Base-by-base conservation (phyloP, 202 grass and related monocot species). In the Zoysia matrella region DNA sequence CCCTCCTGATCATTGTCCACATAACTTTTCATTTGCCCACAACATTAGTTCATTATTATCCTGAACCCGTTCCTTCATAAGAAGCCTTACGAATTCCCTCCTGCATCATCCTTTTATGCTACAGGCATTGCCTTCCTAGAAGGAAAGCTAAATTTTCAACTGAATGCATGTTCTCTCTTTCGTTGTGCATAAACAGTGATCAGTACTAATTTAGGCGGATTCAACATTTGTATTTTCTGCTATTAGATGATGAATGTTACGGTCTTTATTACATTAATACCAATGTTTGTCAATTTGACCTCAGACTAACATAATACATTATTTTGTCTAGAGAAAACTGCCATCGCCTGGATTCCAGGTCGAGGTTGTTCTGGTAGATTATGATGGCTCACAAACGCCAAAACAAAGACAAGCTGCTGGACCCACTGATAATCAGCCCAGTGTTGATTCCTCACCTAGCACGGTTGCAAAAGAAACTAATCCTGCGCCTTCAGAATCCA, bases 331-430 rank as follows among this genome's bases (percentile, higher is more conserved):
- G 96, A 96, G 96, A 74, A 99, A 99, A 79, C 77, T 99, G 63
- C 96, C 93, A 0, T 99, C 96, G 79, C 96, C 93, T 56, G 93
- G 96, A 15, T 96, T 99, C 90, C 92, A 96, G 74, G 75, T 99
- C 13, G 96, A 99, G 83, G 81, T 99, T 41, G 96, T 99, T 51
- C 89, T 99, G 3, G 93, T 96, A 84, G 87, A 99, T 75, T 94
- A 94, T 73, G 87, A 88, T 79, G 89, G 82, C 57, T 88, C 91
- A 44, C 85, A 86, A 60, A 55, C 85, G 83, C 84, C 85, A 68
- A 88, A 80, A 71, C 67, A 77, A 30, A 73, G 77, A 76, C 52
- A 73, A 67, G 48, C 74, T 76, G 66, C 82, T 69, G 74, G 52
- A 57, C 68, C 83, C 48, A 16, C 79, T 65, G 85, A 85, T 76